A percentile compares a stretch with the other conserved stretches of the same genome.
Conservation (phyloP, 352 stramenopile genomes). For the Thalassiosira pacifica region DNA sequence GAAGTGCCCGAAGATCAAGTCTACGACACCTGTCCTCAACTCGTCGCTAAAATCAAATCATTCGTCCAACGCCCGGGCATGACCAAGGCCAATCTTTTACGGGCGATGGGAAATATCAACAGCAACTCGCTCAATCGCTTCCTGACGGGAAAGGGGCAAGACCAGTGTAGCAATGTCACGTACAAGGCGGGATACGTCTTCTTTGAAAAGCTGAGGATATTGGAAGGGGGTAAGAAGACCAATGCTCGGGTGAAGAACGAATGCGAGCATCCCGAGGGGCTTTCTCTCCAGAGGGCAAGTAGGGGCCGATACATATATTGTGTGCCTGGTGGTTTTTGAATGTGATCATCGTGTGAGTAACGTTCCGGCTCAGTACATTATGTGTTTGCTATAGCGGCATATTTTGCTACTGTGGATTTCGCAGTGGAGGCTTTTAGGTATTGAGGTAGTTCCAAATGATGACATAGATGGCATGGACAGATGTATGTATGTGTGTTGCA, state of each 20-base stretch:
- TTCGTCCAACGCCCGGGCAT: slow-evolving; percentile 48
- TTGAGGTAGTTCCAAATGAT: too few species aligned
- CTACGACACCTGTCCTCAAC: slow-evolving; percentile 60
- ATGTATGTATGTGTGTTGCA: too few species aligned
- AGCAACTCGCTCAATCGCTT: slow-evolving; percentile 52
- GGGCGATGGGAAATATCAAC: slow-evolving; percentile 48
- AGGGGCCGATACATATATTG: too few species aligned
- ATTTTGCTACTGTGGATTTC: too few species aligned
- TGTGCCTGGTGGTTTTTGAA: too few species aligned
- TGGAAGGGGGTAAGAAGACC: slow-evolving; percentile 54
- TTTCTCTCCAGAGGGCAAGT: too few species aligned
- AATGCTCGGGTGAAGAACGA: slow-evolving; percentile 52
- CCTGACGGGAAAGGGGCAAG: slow-evolving; percentile 55
- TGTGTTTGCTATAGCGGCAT: too few species aligned
- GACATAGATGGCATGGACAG: too few species aligned
- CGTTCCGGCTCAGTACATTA: too few species aligned
- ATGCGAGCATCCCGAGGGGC: too few species aligned
- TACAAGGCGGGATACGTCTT: slow-evolving; percentile 58
- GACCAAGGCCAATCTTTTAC: slow-evolving; percentile 46
- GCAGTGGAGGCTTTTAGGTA: too few species aligned
- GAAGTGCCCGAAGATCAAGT: slow-evolving; percentile 20
- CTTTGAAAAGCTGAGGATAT: slow-evolving; percentile 69
- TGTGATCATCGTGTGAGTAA: too few species aligned
- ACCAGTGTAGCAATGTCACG: slow-evolving; percentile 57
- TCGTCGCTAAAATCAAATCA: slow-evolving; percentile 55